Evolutionary conservation across 805 yeast species (phyloP), one percentile per base, ranked within the genome.

Genomic region (Metschnikowia corniflorae): DNA sequence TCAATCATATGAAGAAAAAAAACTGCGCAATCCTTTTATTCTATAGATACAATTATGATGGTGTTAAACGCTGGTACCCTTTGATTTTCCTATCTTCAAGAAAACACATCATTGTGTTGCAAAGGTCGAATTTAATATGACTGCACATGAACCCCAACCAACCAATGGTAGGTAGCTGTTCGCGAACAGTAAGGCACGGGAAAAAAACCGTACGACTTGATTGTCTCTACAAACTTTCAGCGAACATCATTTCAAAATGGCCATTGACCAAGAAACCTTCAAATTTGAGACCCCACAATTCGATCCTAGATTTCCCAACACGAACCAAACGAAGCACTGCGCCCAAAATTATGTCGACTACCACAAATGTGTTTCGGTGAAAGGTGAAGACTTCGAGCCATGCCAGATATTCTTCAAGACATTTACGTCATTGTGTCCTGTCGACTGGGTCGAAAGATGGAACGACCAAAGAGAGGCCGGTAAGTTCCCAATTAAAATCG

Each of bases 351-450:
- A 91, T 73, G 87, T 93, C 58, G 98, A 93, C 70, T 93, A 91
- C 80, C 93, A 85, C 82, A 89, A 88, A 70, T 93, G 98, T 75
- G 79, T 93, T 63, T 84, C 81, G 58, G 87, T 89, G 51, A 91
- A 91, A 73, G 98, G 98, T 61, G 97, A 91, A 71, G 97, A 89
- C 46, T 93, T 93, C 61, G 95, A 89, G 57, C 97, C 97, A 60
- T 93, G 98, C 71, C 77, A 88, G 70, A 89, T 86, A 55, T 93
- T 93, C 75, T 86, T 78, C 80, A 83, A 78, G 68, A 86, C 97
- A 39, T 93, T 77, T 77, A 78, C 83, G 54, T 78, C 96, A 16
- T 73, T 86, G 58, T 86, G 95, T 62, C 95, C 95, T 42, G 71
- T 76, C 39, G 83, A 80, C 53, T 86, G 95, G 95, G 74, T 81